Percentiles rank a stretch among this genome's conserved stretches.
phyloP scores from a whole-genome alignment of 129 eudicot genomes.

The Escallonia herrerae region DNA sequence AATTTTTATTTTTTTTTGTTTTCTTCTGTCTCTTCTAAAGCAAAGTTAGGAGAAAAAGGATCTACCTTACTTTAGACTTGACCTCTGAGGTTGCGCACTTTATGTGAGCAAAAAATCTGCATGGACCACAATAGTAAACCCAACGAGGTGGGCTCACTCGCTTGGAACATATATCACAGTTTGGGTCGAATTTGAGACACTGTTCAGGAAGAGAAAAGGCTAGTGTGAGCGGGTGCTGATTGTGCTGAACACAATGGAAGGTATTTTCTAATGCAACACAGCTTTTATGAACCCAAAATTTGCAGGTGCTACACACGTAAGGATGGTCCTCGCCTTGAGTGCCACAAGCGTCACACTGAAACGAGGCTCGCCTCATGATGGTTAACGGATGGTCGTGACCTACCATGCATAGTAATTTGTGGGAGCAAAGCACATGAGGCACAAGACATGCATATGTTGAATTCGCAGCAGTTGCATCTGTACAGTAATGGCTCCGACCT shows the following conservation, averaged over 20 bases:
- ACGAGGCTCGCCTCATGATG: neutral
- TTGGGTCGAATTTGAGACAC: too few species aligned
- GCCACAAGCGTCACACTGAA: conserved; percentile 3
- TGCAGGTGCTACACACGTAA: neutral
- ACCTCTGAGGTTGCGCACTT: conserved; percentile 1
- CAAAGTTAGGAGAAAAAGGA: neutral
- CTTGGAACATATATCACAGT: neutral
- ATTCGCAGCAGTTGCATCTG: neutral
- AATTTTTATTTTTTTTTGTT: too few species aligned
- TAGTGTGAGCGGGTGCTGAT: neutral
- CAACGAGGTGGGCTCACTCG: neutral
- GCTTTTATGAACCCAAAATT: neutral
- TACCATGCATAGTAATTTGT: neutral
- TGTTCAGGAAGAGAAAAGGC: neutral
- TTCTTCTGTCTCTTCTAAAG: neutral
- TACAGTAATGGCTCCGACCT: neutral
- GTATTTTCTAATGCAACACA: neutral
- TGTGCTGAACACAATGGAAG: neutral
- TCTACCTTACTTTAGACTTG: neutral
- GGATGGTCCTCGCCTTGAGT: neutral
- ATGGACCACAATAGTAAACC: neutral
- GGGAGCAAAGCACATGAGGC: neutral
- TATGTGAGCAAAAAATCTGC: neutral
- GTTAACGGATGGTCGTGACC: conserved; percentile 5
- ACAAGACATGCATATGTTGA: neutral